Base-by-base conservation (phyloP, 139 green algal genomes). In the Asterochloris erici region DNA sequence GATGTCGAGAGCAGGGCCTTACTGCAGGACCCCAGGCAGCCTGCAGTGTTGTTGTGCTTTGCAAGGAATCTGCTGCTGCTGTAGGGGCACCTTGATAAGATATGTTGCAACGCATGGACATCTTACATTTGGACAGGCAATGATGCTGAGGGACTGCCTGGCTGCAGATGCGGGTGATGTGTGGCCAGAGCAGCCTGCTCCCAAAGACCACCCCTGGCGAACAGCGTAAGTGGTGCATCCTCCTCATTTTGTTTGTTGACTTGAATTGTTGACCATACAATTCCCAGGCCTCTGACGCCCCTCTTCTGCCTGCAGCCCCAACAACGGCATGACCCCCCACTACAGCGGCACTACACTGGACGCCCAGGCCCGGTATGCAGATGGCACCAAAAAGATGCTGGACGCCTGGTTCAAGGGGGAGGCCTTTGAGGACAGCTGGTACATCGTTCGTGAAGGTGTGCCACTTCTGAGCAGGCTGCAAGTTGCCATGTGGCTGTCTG, bases 171-270 rank as follows among this genome's bases (percentile, higher is more conserved):
- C 78, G 26, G 83, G 83, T 21, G 83, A 87, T 82, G 83, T 87
- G 38, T 87, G 83, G 83, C 47, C 68, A 64, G 73, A 73, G 11
- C 83, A 87, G 79, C 83, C 83, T 13, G 73, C 83, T 24, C 78
- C 79, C 23, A 64, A 76, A 27, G 79, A 87, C 74, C 83, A 87
- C 79, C 83, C 83, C 64, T 87, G 83, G 83, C 70, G 83, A 16
- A 82, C 28, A 16, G 69, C 61, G 17, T 71, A 23, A 71, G 17
- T 71, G 17, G 66, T 54, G 38, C 2, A 54, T 54, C 6, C 38
- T 54, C 19, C 19, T 24, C 19, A 9, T 26, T 73, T 24, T 11
- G 38, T 73, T n/a, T 26, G 23, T 26, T 24, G 66, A 10, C 66
- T 21, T 24, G 19, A 73, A 9, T 2, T 1, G 66, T 73, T 21